Evolutionary conservation across 23 red algal genomes (phyloP).

Genomic region (Gracilaria caudata): DNA sequence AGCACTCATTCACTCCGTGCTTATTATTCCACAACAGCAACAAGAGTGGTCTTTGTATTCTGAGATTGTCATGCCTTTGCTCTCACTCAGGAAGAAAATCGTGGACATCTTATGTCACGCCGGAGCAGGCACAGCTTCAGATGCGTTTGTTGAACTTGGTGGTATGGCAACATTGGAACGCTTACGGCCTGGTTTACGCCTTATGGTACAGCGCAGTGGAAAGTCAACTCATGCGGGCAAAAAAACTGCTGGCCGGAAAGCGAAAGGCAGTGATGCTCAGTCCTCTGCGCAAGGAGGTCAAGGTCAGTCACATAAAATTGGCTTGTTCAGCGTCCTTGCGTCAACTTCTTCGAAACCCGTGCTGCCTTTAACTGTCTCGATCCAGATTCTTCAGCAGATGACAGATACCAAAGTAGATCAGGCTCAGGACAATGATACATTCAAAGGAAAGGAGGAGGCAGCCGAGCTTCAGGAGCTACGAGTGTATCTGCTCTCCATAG

Average conservation of each 20-base stretch:
- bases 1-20: slow-evolving; percentile 52
- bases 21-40: slow-evolving; percentile 38
- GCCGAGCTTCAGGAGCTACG: slow-evolving; percentile 53
- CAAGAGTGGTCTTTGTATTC: slow-evolving; percentile 38
- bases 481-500: slow-evolving; percentile 42
- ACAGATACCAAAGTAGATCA: neutral
- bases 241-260: slow-evolving; percentile 21
- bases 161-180: slow-evolving; percentile 31
- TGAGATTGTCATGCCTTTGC: slow-evolving; percentile 23
- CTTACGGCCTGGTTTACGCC: slow-evolving; percentile 42
- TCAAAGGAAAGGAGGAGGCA: slow-evolving; percentile 11
- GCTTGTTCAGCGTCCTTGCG: slow-evolving; percentile 48
- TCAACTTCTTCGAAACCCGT: slow-evolving; percentile 44
- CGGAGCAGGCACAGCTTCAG: slow-evolving; percentile 38
- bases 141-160: slow-evolving; percentile 57
- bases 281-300: neutral
- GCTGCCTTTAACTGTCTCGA: slow-evolving; percentile 19
- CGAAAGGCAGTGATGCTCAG: slow-evolving; percentile 19
- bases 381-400: slow-evolving; percentile 44
- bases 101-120: slow-evolving; percentile 44
- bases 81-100: slow-evolving; percentile 26
- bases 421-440: neutral
- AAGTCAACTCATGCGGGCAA: slow-evolving; percentile 34
- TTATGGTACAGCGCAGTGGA: slow-evolving; percentile 49
- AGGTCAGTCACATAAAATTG: slow-evolving; percentile 9